These are phyloP conservation scores for Aegilops tauschii DNA, from an alignment of 176 grass and related monocot genomes.

Conservation along the genomic window DNA sequence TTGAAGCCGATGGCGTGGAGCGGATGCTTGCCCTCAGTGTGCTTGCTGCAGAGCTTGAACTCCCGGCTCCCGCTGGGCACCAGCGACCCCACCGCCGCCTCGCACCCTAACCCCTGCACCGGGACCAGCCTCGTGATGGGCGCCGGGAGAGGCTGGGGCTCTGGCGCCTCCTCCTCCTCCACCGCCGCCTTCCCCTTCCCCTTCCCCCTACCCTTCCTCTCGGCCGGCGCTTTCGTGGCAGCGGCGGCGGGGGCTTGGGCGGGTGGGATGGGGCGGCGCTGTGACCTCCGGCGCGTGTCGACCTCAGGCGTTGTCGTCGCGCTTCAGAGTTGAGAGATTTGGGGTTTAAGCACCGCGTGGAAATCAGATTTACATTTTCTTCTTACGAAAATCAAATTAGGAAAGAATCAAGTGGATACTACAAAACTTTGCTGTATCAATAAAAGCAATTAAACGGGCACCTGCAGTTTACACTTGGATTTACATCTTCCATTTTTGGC, in stretches of 20 bases:
- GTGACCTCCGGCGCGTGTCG: not conserved
- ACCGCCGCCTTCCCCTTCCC: not conserved
- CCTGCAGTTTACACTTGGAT: too few species aligned
- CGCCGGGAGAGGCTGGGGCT: not conserved
- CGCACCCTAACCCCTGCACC: slow-evolving; percentile 48
- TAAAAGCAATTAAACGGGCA: too few species aligned
- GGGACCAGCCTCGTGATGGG: slow-evolving; percentile 42
- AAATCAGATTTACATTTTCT: slow-evolving; percentile 13
- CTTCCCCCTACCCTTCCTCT: not conserved
- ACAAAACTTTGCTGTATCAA: too few species aligned
- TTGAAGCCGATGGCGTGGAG: slow-evolving; percentile 92
- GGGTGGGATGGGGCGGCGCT: not conserved
- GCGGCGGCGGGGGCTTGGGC: not conserved
- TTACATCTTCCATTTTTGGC: too few species aligned
- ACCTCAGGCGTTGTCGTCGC: not conserved
- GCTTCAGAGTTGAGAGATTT: not conserved
- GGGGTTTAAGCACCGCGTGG: not conserved
- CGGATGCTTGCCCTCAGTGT: slow-evolving; percentile 69
- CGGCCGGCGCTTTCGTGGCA: not conserved
- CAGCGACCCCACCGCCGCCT: slow-evolving; percentile 59
- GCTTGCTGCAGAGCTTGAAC: slow-evolving; percentile 68
- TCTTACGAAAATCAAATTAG: not conserved
- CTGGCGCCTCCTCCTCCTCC: not conserved
- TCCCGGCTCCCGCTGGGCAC: slow-evolving; percentile 53
- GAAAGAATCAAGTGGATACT: too few species aligned